Evolutionary conservation across 495 filamentous ascomycete genomes (phyloP), one percentile per base, ranked within the genome.

Genomic region (Podospora pseudoanserina): DNA sequence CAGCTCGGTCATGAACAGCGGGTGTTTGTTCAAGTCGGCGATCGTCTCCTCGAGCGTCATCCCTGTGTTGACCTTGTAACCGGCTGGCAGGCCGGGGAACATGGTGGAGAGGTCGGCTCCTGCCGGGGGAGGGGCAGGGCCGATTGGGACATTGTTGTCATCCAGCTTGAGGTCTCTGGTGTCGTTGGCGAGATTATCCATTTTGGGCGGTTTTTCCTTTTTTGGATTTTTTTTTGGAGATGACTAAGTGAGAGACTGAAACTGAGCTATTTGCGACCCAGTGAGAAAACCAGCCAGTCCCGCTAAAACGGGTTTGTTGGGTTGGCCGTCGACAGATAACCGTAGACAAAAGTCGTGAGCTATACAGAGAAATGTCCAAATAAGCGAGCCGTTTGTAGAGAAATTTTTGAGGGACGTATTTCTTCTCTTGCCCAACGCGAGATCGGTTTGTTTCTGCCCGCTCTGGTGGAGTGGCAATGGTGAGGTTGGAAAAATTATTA

Each of bases 1-100:
- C 13, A 97, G 86, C 69, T 89, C 86, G 5, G 92, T 97, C 95
- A 99, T 99, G 82, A 99, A 99, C 32, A 99, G 83, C 5, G 96
- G 95, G 15, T 87, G 88, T 72, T 88, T 86, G 75, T 93, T 93
- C 78, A 97, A 82, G 71, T 93, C 89, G 27, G 84, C 82, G 26
- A 91, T 75, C 15, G 95, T 81, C 69, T 96, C 90, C 53, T 92
- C 89, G 1, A 86, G 82, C 3, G 89, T 87, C 76, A 91, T 86
- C 68, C 85, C 84, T 20, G 81, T 78, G 32, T 87, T 79, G 54
- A 86, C 82, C 4, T 86, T 86, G 80, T 75, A 69, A 44, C 68
- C 80, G 0, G 90, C 89, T 13, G 91, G 88, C 23, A 91, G 77
- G 62, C 78, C 70, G 20, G 76, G 78, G n/a, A 72, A 66, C 59